phyloP scores from a whole-genome alignment of 352 stramenopile genomes.

The Phytophthora cryptogea region DNA sequence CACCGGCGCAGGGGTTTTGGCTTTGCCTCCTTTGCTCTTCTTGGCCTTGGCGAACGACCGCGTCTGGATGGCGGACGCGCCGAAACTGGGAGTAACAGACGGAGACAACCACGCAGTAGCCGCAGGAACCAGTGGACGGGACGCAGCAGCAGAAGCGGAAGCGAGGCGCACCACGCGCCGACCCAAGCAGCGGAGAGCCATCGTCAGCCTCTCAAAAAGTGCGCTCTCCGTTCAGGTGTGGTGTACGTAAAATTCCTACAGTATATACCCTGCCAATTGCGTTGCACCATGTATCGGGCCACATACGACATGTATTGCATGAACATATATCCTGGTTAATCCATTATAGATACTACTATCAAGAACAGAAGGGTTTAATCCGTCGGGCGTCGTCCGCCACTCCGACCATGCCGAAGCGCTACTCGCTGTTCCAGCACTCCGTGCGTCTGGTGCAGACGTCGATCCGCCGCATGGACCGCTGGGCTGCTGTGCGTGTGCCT shows the following conservation, averaged over 20 bases:
- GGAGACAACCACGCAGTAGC: conserved; percentile 12
- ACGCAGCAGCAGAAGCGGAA: conserved; percentile 21
- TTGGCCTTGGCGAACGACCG: conserved; percentile 76
- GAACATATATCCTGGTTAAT: neutral
- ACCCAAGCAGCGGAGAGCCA: conserved; percentile 39
- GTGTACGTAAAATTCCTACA: neutral
- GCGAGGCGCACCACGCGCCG: conserved; percentile 26
- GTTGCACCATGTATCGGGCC: neutral
- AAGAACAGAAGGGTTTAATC: neutral
- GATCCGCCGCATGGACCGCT: conserved; percentile 52
- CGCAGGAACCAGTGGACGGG: conserved; percentile 12
- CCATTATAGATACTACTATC: neutral
- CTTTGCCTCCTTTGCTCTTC: conserved; percentile 59
- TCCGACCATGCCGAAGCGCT: conserved; percentile 45
- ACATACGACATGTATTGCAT: neutral
- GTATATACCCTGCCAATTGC: neutral
- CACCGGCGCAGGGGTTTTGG: conserved; percentile 13
- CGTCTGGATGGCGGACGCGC: conserved; percentile 20
- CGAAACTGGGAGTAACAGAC: conserved; percentile 4
- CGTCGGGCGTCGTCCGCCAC: neutral
- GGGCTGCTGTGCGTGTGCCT: conserved; percentile 57
- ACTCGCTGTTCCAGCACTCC: conserved; percentile 79
- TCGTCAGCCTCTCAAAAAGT: conserved; percentile 26
- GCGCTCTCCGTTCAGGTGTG: conserved; percentile 1
- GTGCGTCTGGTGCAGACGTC: conserved; percentile 77